These are phyloP conservation scores for Nakazawaea anatomiae DNA, from an alignment of 805 yeast species.

Conservation along the genomic window DNA sequence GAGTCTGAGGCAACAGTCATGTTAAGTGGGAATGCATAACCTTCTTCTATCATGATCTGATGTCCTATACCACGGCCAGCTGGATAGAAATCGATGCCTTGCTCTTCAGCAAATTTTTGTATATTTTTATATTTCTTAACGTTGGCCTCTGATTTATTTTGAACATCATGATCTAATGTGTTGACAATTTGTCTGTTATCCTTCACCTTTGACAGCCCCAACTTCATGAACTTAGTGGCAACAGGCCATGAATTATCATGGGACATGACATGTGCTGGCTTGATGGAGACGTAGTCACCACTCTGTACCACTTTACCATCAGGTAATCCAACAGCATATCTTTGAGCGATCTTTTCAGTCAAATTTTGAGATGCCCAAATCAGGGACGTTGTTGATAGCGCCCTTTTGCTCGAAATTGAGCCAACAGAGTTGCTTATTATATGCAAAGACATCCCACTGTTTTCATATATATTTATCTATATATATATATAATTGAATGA, in stretches of 20 bases:
- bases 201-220: slow-evolving; percentile 81
- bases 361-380: slow-evolving; percentile 62
- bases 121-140: slow-evolving; percentile 83
- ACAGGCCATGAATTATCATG: slow-evolving; percentile 99
- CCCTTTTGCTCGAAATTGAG: slow-evolving; percentile 9
- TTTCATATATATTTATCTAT: no score
- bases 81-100: slow-evolving; percentile 94
- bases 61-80: slow-evolving; percentile 99
- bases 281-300: slow-evolving; percentile 93
- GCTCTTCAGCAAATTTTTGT: slow-evolving; percentile 81
- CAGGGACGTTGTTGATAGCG: slow-evolving; percentile 6
- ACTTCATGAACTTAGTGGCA: slow-evolving; percentile 90
- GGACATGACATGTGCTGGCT: slow-evolving; percentile 97
- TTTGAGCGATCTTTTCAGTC: slow-evolving; percentile 94
- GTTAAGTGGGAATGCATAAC: slow-evolving; percentile 93
- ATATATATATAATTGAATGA: no score
- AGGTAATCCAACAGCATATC: slow-evolving; percentile 82
- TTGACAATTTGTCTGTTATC: slow-evolving; percentile 90
- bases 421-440: background rate
- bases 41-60: slow-evolving; percentile 98
- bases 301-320: slow-evolving; percentile 69
- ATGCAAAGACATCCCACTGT: background rate
- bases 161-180: slow-evolving; percentile 97
- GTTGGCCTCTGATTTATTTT: slow-evolving; percentile 85
- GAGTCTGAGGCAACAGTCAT: slow-evolving; percentile 96